Evolutionary conservation across 192 early-diverging fungal genomes (phyloP).

Genomic region (Backusella psychrophila): DNA sequence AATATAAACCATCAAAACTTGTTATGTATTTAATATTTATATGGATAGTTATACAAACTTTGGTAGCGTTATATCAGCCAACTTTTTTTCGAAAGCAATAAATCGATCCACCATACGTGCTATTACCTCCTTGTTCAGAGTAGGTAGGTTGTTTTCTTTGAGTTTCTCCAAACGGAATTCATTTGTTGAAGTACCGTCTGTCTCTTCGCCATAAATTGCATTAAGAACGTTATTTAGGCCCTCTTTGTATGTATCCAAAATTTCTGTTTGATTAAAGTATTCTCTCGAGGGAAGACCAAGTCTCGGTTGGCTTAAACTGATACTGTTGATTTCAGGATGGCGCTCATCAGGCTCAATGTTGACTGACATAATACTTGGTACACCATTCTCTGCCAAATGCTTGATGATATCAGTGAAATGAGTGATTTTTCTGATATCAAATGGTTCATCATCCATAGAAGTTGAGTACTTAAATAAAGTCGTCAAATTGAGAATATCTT

Average conservation of each 20-base stretch:
- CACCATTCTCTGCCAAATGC: background rate
- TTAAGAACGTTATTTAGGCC: slow-evolving; percentile 43
- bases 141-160: background rate
- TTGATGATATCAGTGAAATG: slow-evolving; percentile 2
- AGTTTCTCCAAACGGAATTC: background rate
- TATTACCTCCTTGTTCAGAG: background rate
- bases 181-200: background rate
- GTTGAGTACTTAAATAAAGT: background rate
- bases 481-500: slow-evolving; percentile 22
- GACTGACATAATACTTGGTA: slow-evolving; percentile 46
- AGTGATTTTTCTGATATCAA: background rate
- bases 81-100: slow-evolving; percentile 52
- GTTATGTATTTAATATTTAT: background rate
- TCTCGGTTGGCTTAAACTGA: slow-evolving; percentile 50
- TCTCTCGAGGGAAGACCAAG: slow-evolving; percentile 61
- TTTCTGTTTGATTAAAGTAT: slow-evolving; percentile 56
- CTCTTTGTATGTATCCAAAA: slow-evolving; percentile 38
- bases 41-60: background rate
- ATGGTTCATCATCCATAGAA: background rate
- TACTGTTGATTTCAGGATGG: slow-evolving; percentile 51
- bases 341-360: slow-evolving; percentile 52
- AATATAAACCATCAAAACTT: background rate
- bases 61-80: slow-evolving; percentile 50
- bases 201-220: background rate
- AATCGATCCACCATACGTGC: slow-evolving; percentile 41